Evolutionary conservation across 148 eudicot genomes (phyloP).

Genomic region (Rhododendron griersonianum): DNA sequence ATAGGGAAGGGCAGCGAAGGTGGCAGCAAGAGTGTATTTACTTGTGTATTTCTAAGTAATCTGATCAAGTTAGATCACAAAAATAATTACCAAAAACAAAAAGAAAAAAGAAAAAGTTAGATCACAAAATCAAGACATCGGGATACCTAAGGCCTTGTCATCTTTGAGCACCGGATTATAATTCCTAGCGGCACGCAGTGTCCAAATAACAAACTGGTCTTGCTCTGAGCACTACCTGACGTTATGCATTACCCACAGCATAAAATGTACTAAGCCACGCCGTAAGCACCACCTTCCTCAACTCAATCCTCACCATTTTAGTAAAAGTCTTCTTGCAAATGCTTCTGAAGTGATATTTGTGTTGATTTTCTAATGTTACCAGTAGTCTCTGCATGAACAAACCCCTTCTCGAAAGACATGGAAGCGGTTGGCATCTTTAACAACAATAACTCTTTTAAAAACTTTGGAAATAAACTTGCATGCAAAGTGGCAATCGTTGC

Average conservation of each 20-base stretch:
- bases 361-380: not conserved
- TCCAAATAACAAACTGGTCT: not conserved
- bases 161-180: not conserved
- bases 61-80: not conserved
- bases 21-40: not conserved
- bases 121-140: not conserved
- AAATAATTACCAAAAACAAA: not conserved
- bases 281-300: not conserved
- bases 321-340: not conserved
- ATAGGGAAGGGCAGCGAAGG: not conserved
- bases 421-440: constrained; percentile 23
- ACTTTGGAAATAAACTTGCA: constrained; percentile 24
- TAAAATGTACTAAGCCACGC: not conserved
- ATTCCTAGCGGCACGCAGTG: not conserved
- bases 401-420: constrained; percentile 21
- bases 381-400: constrained; percentile 21
- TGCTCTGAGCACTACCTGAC: not conserved
- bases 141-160: not conserved
- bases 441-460: constrained; percentile 8
- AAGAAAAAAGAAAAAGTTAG: not conserved
- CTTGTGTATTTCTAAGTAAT: not conserved
- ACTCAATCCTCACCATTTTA: not conserved
- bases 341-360: not conserved
- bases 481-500: constrained; percentile 25
- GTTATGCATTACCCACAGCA: not conserved